Percentiles rank a stretch among this genome's conserved stretches.
Evolutionary conservation across 352 stramenopile genomes (phyloP).

Genomic region (Phytopythium oedochilum): DNA sequence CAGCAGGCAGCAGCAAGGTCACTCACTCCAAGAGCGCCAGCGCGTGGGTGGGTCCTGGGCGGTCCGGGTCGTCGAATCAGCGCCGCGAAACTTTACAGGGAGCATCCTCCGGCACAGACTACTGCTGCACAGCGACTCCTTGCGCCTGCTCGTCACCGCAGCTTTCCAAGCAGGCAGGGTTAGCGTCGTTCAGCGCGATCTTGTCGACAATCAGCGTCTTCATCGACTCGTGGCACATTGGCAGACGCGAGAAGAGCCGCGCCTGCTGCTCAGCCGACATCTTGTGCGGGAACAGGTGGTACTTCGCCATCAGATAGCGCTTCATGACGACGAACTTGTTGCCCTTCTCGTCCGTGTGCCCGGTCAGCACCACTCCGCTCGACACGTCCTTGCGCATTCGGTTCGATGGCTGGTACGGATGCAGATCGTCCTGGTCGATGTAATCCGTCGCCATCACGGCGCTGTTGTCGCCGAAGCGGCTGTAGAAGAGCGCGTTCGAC

Average conservation of each 20-base stretch:
- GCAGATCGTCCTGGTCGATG: conserved; percentile 74
- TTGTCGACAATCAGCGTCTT: conserved; percentile 50
- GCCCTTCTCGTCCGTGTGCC: conserved; percentile 50
- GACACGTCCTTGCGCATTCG: conserved; percentile 76
- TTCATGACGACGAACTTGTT: conserved; percentile 79
- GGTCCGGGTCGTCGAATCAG: too few species aligned
- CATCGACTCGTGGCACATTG: conserved; percentile 56
- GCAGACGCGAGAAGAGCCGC: conserved; percentile 58
- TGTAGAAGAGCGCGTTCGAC: conserved; percentile 70
- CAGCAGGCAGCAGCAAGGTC: neutral
- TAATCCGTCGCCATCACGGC: conserved; percentile 68
- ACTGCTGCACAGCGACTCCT: conserved; percentile 1
- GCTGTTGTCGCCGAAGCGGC: conserved; percentile 53
- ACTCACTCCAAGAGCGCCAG: neutral
- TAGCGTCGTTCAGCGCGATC: neutral
- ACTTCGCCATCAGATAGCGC: conserved; percentile 73
- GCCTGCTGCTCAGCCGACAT: conserved; percentile 53
- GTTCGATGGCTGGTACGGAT: conserved; percentile 63
- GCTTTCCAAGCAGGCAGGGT: neutral
- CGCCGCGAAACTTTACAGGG: too few species aligned
- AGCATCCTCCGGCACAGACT: neutral
- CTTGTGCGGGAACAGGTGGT: conserved; percentile 77
- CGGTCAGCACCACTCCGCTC: conserved; percentile 63
- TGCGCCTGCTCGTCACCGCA: conserved; percentile 1
- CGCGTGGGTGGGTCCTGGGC: too few species aligned